Evolutionary conservation across 768 basidiomycete species (phyloP), one percentile per base, ranked within the genome.

Genomic region (Hygrophorus pudorinus): DNA sequence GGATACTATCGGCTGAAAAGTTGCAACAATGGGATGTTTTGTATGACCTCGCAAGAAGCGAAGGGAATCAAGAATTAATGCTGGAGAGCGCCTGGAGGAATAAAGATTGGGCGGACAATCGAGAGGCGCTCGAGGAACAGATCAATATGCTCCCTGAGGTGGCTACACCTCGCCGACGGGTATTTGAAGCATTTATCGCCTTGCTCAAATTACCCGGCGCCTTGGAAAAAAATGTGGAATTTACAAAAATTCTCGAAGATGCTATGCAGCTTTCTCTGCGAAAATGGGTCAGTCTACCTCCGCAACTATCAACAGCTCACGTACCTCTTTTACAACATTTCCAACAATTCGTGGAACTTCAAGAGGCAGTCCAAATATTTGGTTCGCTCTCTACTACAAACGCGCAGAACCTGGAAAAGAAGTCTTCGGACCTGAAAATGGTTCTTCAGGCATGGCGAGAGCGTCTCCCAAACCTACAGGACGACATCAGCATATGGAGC

Each of bases 401-500:
- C 44, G 82, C 83, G 0, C 72, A 73, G 57, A 99, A 97, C 57
- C 66, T 98, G 48, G 94, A 98, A 63, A 86, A 90, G 66, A 89
- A 93, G 53, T 94, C 93, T 0, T 81, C 81, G 1, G 96, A 99
- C 58, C 71, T 98, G 51, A 99, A 98, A 66, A 84, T 87, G 74
- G 88, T 97, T 42, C 79, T 99, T 38, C 87, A 91, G 54, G 90
- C 91, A 0, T 98, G 96, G 96, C 76, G 96, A 45, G 96, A 98
- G 58, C 81, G 96, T 27, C 72, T 99, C 10, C 96, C 96, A 2
- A 94, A 97, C 62, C 73, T 85, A 35, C 87, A 89, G 60, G 96
- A 99, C 58, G 96, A 99, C 58, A 97, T 99, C 64, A 90, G 85
- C 51, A 86, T 98, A 49, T 99, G 96, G 96, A 91, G 87, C 50